A percentile compares a stretch with the other conserved stretches of the same genome.
phyloP scores from a whole-genome alignment of 192 early-diverging fungal species.

The Coemansia sp. region DNA sequence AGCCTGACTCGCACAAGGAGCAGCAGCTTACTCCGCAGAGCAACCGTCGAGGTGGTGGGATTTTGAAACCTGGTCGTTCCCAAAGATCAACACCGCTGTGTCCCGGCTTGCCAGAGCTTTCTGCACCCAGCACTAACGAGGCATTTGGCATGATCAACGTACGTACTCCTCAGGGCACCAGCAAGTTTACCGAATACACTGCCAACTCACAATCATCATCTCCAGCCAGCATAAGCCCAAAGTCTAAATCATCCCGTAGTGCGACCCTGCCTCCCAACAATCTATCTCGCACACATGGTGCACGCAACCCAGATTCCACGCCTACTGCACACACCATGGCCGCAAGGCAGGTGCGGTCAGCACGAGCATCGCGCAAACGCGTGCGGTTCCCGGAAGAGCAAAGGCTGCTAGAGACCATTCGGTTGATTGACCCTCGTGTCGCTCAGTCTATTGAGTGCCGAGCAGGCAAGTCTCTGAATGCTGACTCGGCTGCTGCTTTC shows the following conservation, averaged over 20 bases:
- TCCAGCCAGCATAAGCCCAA: not conserved
- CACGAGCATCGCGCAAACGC: constrained; percentile 18
- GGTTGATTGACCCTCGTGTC: constrained; percentile 33
- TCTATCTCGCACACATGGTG: not conserved
- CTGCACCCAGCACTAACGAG: not conserved
- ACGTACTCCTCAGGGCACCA: constrained; percentile 13
- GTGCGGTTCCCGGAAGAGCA: constrained; percentile 51
- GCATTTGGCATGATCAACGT: not conserved
- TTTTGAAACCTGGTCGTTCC: constrained; percentile 35
- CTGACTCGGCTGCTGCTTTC: not conserved
- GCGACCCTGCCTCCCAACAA: constrained; percentile 7
- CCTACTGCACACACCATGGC: not conserved
- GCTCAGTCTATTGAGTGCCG: constrained; percentile 32
- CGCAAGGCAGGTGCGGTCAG: constrained; percentile 9
- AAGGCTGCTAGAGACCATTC: constrained; percentile 47
- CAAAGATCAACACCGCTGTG: constrained; percentile 13
- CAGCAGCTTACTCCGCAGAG: constrained; percentile 44
- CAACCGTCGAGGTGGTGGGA: constrained; percentile 24
- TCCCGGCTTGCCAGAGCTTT: not conserved
- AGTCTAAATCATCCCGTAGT: constrained; percentile 3
- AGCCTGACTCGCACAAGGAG: not conserved
- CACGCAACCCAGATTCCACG: not conserved
- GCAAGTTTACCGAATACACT: constrained; percentile 13
- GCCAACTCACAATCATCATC: constrained; percentile 1
- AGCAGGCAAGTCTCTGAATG: constrained; percentile 1